Conservation (phyloP, 805 yeast genomes). For the Candida xyloterini region DNA sequence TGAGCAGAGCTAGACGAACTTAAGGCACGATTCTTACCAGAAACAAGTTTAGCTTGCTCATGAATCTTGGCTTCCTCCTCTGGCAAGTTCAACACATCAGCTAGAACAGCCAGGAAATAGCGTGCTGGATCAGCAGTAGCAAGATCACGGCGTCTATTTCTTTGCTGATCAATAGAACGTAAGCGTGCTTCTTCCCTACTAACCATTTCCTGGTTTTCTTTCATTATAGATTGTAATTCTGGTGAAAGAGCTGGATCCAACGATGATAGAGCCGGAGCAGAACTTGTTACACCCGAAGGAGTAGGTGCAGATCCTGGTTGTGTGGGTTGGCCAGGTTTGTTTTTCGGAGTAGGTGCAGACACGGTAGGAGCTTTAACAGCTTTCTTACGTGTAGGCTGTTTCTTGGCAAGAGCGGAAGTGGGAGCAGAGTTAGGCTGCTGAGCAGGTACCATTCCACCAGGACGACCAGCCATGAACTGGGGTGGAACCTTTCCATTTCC, state of each 20-base stretch:
- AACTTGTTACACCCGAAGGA: conserved; percentile 6
- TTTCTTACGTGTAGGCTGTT: conserved; percentile 25
- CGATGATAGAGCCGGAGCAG: conserved; percentile 8
- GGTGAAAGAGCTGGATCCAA: conserved; percentile 20
- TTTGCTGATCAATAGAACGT: conserved; percentile 36
- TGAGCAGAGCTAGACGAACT: conserved; percentile 7
- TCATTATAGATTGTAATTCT: conserved; percentile 30
- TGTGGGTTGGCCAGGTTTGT: conserved; percentile 15
- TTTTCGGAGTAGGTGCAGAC: conserved; percentile 16
- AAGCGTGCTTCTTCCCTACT: conserved; percentile 29
- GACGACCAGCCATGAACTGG: conserved; percentile 16
- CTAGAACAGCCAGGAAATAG: conserved; percentile 49
- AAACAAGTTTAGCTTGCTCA: conserved; percentile 19
- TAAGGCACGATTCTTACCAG: conserved; percentile 14
- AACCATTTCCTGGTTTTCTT: conserved; percentile 30
- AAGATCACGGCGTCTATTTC: conserved; percentile 45
- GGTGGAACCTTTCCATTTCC: conserved; percentile 15
- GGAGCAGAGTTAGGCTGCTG: conserved; percentile 16
- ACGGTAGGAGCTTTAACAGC: conserved; percentile 13
- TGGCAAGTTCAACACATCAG: conserved; percentile 47
- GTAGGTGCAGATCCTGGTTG: conserved; percentile 11
- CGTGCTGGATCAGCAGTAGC: conserved; percentile 44
- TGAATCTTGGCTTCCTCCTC: conserved; percentile 35
- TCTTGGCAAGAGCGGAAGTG: conserved; percentile 18
- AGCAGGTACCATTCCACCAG: conserved; percentile 12